phyloP scores from a whole-genome alignment of 306 rosid species.

The Castanopsis chinensis region DNA sequence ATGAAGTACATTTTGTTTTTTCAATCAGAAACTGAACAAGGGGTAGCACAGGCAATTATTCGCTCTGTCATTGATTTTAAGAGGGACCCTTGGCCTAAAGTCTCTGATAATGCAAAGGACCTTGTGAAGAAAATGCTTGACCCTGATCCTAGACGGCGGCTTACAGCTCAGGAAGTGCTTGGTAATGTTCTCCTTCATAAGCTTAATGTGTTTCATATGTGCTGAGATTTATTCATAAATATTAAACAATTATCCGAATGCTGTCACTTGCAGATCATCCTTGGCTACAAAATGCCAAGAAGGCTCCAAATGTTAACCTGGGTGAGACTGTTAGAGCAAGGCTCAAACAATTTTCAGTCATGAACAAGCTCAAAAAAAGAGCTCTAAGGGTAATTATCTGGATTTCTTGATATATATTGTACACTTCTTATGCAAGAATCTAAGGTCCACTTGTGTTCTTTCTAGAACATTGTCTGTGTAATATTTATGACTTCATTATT shows the following conservation, averaged over 20 bases:
- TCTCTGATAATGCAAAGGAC: constrained; percentile 35
- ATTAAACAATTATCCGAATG: background rate
- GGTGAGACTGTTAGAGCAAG: constrained; percentile 67
- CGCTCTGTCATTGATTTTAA: constrained; percentile 33
- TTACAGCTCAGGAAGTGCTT: constrained; percentile 33
- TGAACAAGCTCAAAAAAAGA: constrained; percentile 65
- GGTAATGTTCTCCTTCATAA: constrained; percentile 16
- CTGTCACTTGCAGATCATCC: constrained; percentile 42
- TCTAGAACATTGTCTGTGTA: background rate
- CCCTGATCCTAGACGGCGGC: constrained; percentile 33
- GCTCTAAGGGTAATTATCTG: constrained; percentile 50
- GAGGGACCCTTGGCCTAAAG: constrained; percentile 43
- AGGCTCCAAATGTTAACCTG: constrained; percentile 59
- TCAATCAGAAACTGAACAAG: constrained; percentile 32
- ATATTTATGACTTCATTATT: background rate
- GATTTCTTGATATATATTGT: background rate
- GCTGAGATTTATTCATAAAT: background rate
- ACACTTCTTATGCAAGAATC: background rate
- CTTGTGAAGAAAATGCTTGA: constrained; percentile 40
- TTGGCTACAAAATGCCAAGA: constrained; percentile 58
- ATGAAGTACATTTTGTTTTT: background rate
- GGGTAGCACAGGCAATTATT: constrained; percentile 38
- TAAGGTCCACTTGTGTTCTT: background rate
- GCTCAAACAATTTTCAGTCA: constrained; percentile 56
- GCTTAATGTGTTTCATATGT: background rate